Evolutionary conservation across 805 yeast genomes (phyloP).

Genomic region (Barnettozyma sp.): DNA sequence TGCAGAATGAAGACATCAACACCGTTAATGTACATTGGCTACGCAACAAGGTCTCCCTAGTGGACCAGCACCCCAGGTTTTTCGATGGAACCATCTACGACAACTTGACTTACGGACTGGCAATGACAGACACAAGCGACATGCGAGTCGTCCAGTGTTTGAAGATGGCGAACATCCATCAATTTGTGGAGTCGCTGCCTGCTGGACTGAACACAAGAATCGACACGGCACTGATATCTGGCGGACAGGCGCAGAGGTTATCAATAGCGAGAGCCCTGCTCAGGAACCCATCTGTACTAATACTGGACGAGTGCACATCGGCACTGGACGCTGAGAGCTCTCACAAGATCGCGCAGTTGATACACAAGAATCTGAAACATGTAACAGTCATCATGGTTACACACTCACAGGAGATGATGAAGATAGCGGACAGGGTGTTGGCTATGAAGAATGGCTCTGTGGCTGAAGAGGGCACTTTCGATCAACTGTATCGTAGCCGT

Average conservation of each 20-base stretch:
- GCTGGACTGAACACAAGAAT: constrained; percentile 54
- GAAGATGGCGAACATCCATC: constrained; percentile 41
- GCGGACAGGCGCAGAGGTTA: constrained; percentile 86
- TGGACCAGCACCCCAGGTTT: constrained; percentile 66
- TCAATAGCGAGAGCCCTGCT: constrained; percentile 79
- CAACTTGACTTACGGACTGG: constrained; percentile 59
- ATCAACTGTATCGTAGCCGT: constrained; percentile 19
- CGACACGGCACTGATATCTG: constrained; percentile 55
- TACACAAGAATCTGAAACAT: constrained; percentile 34
- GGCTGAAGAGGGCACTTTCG: constrained; percentile 38
- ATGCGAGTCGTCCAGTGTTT: constrained; percentile 34
- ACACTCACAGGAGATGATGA: constrained; percentile 66
- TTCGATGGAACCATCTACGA: constrained; percentile 70
- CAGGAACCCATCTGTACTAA: constrained; percentile 50
- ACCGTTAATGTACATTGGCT: constrained; percentile 40
- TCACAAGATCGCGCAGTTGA: constrained; percentile 39
- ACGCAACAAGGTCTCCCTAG: constrained; percentile 54
- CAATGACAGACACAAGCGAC: constrained; percentile 27
- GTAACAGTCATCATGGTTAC: constrained; percentile 58
- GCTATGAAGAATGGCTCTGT: constrained; percentile 43
- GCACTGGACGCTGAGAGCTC: constrained; percentile 69
- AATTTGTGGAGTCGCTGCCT: constrained; percentile 49
- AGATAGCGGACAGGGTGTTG: constrained; percentile 44
- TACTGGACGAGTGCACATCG: constrained; percentile 86
- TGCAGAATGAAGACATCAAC: constrained; percentile 44